These are phyloP conservation scores for Gnaphalium uliginosum DNA, from an alignment of 129 eudicot genomes.

Conservation along the genomic window DNA sequence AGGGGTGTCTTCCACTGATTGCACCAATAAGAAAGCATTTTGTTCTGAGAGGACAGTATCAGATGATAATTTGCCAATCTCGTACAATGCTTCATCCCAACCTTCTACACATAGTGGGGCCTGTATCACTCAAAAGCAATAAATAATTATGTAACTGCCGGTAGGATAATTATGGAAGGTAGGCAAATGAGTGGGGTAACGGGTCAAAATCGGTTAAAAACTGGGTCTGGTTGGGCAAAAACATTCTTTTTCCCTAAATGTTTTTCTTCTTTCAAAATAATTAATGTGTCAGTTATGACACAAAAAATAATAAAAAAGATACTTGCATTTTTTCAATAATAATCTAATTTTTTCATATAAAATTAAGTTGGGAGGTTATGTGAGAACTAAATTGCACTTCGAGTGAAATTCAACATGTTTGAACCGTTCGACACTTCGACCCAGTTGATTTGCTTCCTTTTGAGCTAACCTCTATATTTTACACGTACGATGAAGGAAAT, in stretches of 20 bases:
- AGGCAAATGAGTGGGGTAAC: background rate
- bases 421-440: background rate
- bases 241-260: background rate
- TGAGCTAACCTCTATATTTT: background rate
- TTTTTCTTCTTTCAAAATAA: background rate
- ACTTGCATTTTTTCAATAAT: background rate
- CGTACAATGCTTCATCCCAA: conserved; percentile 96
- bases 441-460: background rate
- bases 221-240: background rate
- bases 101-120: conserved; percentile 94
- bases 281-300: background rate
- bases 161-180: background rate
- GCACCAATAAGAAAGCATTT: conserved; percentile 57
- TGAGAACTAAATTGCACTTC: background rate
- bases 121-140: conserved; percentile 41
- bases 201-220: background rate
- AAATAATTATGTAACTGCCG: background rate
- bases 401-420: background rate
- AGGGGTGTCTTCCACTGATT: conserved; percentile 71
- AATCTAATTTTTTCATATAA: background rate
- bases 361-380: background rate
- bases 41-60: conserved; percentile 76
- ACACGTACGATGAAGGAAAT: background rate
- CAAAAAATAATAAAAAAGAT: no score
- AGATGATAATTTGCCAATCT: conserved; percentile 76